Evolutionary conservation across 2,329 filamentous ascomycete species (phyloP).

Genomic region (Rhynchosporium secalis): DNA sequence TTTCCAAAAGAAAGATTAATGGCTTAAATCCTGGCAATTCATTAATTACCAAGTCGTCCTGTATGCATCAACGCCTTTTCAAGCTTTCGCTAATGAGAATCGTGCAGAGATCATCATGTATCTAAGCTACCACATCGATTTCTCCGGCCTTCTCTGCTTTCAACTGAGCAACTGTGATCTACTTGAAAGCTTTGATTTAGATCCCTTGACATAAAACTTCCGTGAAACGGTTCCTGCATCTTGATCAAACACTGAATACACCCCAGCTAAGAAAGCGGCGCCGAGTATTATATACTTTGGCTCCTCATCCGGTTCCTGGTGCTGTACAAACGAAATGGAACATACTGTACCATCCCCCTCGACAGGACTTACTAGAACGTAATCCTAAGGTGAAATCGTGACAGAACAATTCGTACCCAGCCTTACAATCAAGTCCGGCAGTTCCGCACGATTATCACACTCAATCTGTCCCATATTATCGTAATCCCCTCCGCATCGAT

Average conservation of each 20-base stretch:
- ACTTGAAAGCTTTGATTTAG: slow-evolving; percentile 4
- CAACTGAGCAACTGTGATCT: slow-evolving; percentile 5
- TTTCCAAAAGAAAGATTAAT: too few species aligned
- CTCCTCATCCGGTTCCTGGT: slow-evolving; percentile 1
- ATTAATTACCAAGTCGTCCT: too few species aligned
- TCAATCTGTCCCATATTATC: slow-evolving; percentile 1
- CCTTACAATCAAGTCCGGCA: slow-evolving; percentile 3
- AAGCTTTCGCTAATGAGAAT: too few species aligned
- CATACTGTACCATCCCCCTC: neutral
- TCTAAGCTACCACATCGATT: neutral
- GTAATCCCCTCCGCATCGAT: slow-evolving; percentile 9
- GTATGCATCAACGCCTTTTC: too few species aligned
- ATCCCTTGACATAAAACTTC: slow-evolving; percentile 1
- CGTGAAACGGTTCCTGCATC: slow-evolving; percentile 3
- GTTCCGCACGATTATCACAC: neutral
- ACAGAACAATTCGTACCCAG: neutral
- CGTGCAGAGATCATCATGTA: too few species aligned
- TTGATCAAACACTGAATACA: slow-evolving; percentile 8
- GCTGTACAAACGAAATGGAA: slow-evolving; percentile 3
- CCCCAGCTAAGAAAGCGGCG: slow-evolving; percentile 3
- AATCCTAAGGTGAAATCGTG: slow-evolving; percentile 4
- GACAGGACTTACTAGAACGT: neutral
- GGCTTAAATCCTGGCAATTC: too few species aligned
- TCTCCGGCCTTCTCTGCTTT: slow-evolving; percentile 6
- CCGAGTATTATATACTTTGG: slow-evolving; percentile 9